Evolutionary conservation across 805 yeast species (phyloP), one percentile per base, ranked within the genome.

Genomic region (Phaffomyces antillensis): DNA sequence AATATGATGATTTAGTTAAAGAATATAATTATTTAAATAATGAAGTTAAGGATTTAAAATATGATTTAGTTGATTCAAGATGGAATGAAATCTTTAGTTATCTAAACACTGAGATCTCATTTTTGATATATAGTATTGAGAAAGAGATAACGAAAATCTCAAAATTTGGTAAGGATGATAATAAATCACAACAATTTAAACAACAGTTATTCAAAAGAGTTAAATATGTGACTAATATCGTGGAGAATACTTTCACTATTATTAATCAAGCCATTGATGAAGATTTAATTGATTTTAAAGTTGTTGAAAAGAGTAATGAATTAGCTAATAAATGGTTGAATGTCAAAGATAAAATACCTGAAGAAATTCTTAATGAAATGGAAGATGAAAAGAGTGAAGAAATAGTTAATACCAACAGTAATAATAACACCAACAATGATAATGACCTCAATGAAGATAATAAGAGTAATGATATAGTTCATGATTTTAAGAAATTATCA

Each of bases 31-130:
- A 64, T 44, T 59, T 81, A 40, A 63, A 65, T 10, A 52, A 54
- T 11, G 76, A 74, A 41, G 49, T 77, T 13, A 56, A 57, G 3
- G 61, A 57, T 7, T 61, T 81, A 48, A 73, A 73, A 52, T 48
- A 46, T 5, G 77, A 75, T 36, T 51, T 74, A 26, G 67, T 82
- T 5, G 81, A 78, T 47, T 57, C 64, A 26, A 70, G 78, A 55
- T 82, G 87, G 86, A 62, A 67, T 49, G 71, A 71, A 23, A 64
- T 80, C 3, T 79, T 81, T 49, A 62, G 63, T 25, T 72, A 67
- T 46, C 56, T 81, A 42, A 64, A 76, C 37, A 58, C 64, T 3
- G 77, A 77, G 48, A 55, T 72, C 5, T 53, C 58, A 1, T 60
- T 49, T 35, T 47, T 61, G 28, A 52, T 61, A 26, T 47, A 51